Evolutionary conservation across 2,329 filamentous ascomycete species (phyloP), one percentile per base, ranked within the genome.

Genomic region (Sarocladium brachiariae): DNA sequence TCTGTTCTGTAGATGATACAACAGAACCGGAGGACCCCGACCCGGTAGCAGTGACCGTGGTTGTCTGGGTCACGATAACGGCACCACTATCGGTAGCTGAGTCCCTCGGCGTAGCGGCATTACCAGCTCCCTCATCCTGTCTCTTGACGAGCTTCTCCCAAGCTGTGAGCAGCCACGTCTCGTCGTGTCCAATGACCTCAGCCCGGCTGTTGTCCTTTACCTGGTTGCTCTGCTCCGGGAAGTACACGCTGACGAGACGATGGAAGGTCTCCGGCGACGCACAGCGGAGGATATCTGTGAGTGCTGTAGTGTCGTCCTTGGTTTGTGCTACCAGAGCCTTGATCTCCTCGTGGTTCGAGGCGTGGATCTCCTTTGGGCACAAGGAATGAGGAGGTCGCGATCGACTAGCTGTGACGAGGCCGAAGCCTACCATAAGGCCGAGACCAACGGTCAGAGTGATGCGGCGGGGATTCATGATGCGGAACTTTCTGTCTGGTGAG

Each of bases 101-200:
- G 11, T 16, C 43, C 3, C 16, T 23, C 4, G 43, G 35, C 9
- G 49, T 43, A 14, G 49, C 19, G 19, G 38, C 19, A 14, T 51
- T 31, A 2, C 48, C 48, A 34, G 49, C 4, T 10, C 49, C 37
- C 3, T 46, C 49, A 25, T 51, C 49, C 38, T 51, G 49, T 8
- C 49, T 41, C 35, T 43, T 33, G 3, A 43, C 38, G 16, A 51
- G 27, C 30, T 46, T 51, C 14, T 33, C 43, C 43, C 43, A 47
- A 10, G 43, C 43, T 9, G 43, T 47, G 5, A 47, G 16, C 5
- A 47, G 25, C 43, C 43, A 47, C 4, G 43, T 33, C 43, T 47
- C 43, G 16, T 47, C 43, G 4, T 31, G 6, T 11, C 43, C 43
- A 47, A 47, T 47, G 11, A 23, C 43, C 16, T 30, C 25, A 8